Evolutionary conservation across 768 basidiomycete species (phyloP), one percentile per base, ranked within the genome.

Genomic region (Postia placenta): DNA sequence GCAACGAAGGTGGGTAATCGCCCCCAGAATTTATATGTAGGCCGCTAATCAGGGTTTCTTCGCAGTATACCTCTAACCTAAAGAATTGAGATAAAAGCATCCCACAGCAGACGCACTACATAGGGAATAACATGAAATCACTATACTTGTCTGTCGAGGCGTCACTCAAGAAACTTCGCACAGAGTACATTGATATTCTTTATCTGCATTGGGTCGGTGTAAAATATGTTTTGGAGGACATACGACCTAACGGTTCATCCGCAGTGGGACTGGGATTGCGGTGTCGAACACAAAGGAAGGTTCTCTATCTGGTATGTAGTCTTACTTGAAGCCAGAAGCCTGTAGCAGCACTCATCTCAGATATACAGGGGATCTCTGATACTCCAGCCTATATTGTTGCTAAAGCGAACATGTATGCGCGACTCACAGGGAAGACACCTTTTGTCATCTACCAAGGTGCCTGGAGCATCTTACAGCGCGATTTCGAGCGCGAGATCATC

Each of bases 261-360:
- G 30, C 73, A 65, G 62, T 76, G 78, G 78, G 79, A 81, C 56
- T 79, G 66, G 51, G 61, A 68, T 11, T 78, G 76, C 7, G 66
- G 67, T 12, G 67, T 83, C 42, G 73, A 76, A 61, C 59, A 6
- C 57, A 67, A 26, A 74, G 79, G 15, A 79, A 81, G 53, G 76
- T 80, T 3, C 56, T 66, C 20, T 63, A 66, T 22, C 56, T 66
- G 6, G 61, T 64, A 26, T 6, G 58, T 20, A 19, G 14, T 9
- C 24, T 6, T 17, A 1, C 1, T 12, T 12, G 12, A 1, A 14
- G 20, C 15, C 11, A 5, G 3, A 3, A 11, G 5, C 9, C 11
- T 6, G 25, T 12, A 4, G 5, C 39, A 33, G 46, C 19, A 11
- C 11, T 11, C 28, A 20, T 3, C 12, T 12, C n/a, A 19, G 38